Conservation (phyloP, 495 filamentous ascomycete genomes). For the Physcia stellaris region DNA sequence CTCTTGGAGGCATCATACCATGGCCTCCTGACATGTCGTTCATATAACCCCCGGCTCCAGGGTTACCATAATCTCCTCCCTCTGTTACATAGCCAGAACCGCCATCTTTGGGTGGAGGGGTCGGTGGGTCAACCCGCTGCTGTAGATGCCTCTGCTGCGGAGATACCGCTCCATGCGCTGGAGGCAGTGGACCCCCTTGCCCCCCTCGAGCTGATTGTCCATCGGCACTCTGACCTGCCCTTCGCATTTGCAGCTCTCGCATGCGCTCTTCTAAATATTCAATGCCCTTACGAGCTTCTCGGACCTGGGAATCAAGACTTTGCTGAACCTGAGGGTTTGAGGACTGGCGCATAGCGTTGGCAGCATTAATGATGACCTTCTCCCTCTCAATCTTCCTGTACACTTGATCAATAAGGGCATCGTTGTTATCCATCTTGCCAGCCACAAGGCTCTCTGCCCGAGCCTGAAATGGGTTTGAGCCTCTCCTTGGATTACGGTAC, state of each 20-base stretch:
- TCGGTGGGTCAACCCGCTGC: conserved; percentile 28
- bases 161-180: conserved; percentile 27
- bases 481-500: neutral
- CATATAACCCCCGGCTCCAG: conserved; percentile 39
- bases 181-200: conserved; percentile 23
- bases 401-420: conserved; percentile 76
- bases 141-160: conserved; percentile 19
- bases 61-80: conserved; percentile 38
- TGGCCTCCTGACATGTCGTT: conserved; percentile 33
- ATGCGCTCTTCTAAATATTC: conserved; percentile 86
- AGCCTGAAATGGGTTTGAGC: neutral
- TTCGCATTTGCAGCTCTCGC: conserved; percentile 73
- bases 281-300: conserved; percentile 84
- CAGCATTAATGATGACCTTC: conserved; percentile 86
- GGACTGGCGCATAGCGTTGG: conserved; percentile 86
- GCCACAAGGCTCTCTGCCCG: neutral
- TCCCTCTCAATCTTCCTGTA: conserved; percentile 97
- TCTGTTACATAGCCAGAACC: conserved; percentile 33
- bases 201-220: conserved; percentile 14
- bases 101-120: conserved; percentile 56
- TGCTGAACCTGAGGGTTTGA: conserved; percentile 85
- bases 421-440: conserved; percentile 52
- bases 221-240: conserved; percentile 38
- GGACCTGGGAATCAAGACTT: conserved; percentile 79
- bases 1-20: conserved; percentile 69